These are phyloP conservation scores for Achlya hypogyna DNA, from an alignment of 352 stramenopile species.

Conservation along the genomic window DNA sequence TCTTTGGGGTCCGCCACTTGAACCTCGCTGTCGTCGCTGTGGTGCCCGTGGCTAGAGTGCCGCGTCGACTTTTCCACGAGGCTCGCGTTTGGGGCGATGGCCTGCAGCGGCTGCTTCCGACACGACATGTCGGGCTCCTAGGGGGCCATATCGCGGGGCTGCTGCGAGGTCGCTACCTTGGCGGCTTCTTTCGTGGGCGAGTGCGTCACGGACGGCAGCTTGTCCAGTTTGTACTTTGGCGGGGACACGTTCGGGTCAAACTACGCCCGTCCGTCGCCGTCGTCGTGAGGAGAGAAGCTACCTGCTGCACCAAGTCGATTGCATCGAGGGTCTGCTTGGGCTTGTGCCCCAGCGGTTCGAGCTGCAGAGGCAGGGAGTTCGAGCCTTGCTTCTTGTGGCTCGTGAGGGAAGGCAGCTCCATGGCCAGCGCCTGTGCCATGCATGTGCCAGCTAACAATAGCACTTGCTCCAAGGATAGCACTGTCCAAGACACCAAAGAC, in stretches of 20 bases:
- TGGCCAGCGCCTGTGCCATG: background rate
- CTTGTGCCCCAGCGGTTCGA: slow-evolving; percentile 60
- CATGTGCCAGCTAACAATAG: background rate
- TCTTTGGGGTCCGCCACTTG: background rate
- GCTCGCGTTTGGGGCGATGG: background rate
- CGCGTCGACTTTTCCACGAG: background rate
- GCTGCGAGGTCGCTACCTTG: background rate
- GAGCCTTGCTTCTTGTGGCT: background rate
- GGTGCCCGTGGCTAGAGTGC: background rate
- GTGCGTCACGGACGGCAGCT: background rate
- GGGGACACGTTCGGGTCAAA: slow-evolving; percentile 5
- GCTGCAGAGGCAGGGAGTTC: slow-evolving; percentile 28
- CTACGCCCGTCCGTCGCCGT: background rate
- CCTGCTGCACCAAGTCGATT: slow-evolving; percentile 24
- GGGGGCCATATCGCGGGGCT: too few relatives aligned
- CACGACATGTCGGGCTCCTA: background rate
- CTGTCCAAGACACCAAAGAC: background rate
- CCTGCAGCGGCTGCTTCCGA: background rate
- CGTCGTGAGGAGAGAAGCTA: background rate
- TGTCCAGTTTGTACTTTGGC: slow-evolving; percentile 17
- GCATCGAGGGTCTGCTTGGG: slow-evolving; percentile 50
- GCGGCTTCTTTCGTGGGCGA: background rate
- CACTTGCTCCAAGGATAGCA: background rate
- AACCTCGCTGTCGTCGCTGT: background rate
- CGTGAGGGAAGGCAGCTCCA: background rate